A percentile compares a stretch with the other conserved stretches of the same genome.
Conservation (phyloP, 208 protist species). For the Leishmania gerbilli region DNA sequence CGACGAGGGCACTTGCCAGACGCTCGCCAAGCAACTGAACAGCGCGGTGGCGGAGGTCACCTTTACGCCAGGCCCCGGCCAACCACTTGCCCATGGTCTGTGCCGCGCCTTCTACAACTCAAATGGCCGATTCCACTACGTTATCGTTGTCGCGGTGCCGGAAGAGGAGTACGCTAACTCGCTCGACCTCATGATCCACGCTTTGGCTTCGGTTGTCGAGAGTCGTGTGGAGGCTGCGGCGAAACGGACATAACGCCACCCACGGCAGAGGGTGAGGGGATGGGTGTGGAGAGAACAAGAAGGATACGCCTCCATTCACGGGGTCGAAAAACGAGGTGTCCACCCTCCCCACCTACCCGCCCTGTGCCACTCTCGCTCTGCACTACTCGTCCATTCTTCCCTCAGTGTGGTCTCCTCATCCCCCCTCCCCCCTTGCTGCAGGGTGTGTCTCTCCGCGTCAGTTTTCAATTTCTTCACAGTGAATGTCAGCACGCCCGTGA, state of each 20-base stretch:
- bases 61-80: slow-evolving; percentile 57
- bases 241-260: slow-evolving; percentile 37
- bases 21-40: slow-evolving; percentile 49
- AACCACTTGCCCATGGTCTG: slow-evolving; percentile 66
- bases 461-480: slow-evolving; percentile 1
- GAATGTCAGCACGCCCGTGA: neutral
- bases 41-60: slow-evolving; percentile 76
- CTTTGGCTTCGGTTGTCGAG: slow-evolving; percentile 69
- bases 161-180: slow-evolving; percentile 70
- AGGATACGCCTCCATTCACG: neutral
- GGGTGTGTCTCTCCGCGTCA: neutral
- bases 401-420: neutral
- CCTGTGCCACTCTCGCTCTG: neutral
- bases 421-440: neutral
- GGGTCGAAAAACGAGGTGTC: neutral
- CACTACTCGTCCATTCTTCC: neutral
- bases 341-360: neutral
- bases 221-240: slow-evolving; percentile 70
- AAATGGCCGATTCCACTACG: slow-evolving; percentile 77
- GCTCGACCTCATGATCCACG: slow-evolving; percentile 68
- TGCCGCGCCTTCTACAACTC: slow-evolving; percentile 86
- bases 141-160: slow-evolving; percentile 75
- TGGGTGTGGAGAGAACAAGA: neutral
- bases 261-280: neutral
- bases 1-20: slow-evolving; percentile 36